A percentile compares a stretch with the other conserved stretches of the same genome.
Evolutionary conservation across 345 rosid genomes (phyloP).

Genomic region (Citrus hindsii): DNA sequence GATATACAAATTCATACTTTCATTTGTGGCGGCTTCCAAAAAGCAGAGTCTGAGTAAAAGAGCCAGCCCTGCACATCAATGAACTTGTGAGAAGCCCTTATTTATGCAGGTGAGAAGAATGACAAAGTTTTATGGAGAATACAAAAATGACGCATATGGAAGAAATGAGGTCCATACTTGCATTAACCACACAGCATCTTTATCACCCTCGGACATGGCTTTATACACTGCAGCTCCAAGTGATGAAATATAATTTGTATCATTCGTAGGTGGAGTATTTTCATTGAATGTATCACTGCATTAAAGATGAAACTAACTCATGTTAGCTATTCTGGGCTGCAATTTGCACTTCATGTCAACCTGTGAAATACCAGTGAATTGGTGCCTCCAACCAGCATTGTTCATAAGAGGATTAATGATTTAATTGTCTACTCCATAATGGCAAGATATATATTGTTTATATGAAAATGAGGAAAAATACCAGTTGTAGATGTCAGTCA

Average conservation of each 20-base stretch:
- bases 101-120: not conserved
- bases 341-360: not conserved
- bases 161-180: slow-evolving; percentile 53
- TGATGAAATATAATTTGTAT: slow-evolving; percentile 64
- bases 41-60: slow-evolving; percentile 67
- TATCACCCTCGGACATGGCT: slow-evolving; percentile 89
- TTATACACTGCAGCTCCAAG: slow-evolving; percentile 88
- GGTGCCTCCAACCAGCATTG: not conserved
- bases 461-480: slow-evolving; percentile 29
- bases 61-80: slow-evolving; percentile 84
- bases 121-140: not conserved
- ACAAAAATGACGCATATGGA: not conserved
- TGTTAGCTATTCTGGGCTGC: not conserved
- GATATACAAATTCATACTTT: slow-evolving; percentile 39
- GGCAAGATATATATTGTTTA: not conserved
- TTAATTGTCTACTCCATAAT: not conserved
- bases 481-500: slow-evolving; percentile 95
- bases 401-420: not conserved
- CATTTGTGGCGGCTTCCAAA: slow-evolving; percentile 96
- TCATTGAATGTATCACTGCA: slow-evolving; percentile 96
- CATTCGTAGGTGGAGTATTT: slow-evolving; percentile 85
- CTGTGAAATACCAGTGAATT: not conserved
- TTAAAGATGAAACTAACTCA: slow-evolving; percentile 10
- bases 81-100: not conserved
- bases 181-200: slow-evolving; percentile 95